Base-by-base conservation (phyloP, 148 eudicot genomes). In the Rhododendron molle region DNA sequence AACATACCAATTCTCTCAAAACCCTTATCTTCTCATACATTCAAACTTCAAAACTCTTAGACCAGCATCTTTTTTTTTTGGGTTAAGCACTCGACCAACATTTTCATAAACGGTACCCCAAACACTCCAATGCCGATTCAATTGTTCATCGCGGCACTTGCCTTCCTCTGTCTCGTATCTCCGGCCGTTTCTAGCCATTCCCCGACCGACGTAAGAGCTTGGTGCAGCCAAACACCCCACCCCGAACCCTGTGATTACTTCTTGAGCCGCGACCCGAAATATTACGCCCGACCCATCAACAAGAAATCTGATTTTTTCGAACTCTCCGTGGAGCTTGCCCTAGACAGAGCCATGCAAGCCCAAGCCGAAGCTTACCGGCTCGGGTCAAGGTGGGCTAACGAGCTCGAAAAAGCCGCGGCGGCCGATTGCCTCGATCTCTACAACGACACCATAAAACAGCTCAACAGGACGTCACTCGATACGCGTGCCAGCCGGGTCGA, bases 151-250 rank as follows among this genome's bases (percentile, higher is more conserved):
- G 23, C 26, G 18, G 56, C 81, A 5, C 8, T 77, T 5, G 26
- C 49, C 28, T 12, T 83, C 21, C 56, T 43, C 76, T 40, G 80
- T 77, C 44, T 85, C 50, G 50, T 84, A 12, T 71, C 83, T 36
- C 69, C 76, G 12, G 49, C 83, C 18, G 21, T 87, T n/a, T 86
- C 85, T 3, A 74, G 88, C 82, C 43, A 83, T 77, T 44, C 85
- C 2, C 49, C 56, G 0, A 46, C 62, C 36, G 83, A 71, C 6
- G 77, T 89, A 1, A 83, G 78, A 23, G 60, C 87, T 7, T 94
- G 94, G 98, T 96, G 99, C 60, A 82, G 86, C 84, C 87, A 90
- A 89, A 93, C 96, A 77, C 96, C 99, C 32, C 20, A 96, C 84
- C 95, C 95, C 1, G 52, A 88, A 21, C 92, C 95, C 40, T 94